A percentile compares a stretch with the other conserved stretches of the same genome.
Conservation (phyloP, 1,284 basidiomycete genomes). For the Ustilago loliicola region DNA sequence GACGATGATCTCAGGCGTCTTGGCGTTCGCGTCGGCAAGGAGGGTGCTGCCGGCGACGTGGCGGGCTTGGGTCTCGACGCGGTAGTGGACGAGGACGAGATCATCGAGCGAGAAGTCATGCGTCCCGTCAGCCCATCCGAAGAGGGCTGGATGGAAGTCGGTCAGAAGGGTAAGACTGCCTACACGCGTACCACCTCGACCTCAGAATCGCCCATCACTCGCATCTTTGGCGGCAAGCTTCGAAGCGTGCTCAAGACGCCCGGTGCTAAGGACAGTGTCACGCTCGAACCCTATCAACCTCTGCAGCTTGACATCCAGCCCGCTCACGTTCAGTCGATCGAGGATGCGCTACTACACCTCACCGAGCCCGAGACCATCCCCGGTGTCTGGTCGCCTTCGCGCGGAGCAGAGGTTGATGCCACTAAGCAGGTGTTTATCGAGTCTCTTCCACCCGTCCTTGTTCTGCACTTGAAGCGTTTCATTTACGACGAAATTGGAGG, state of each 20-base stretch:
- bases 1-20: slow-evolving; percentile 42
- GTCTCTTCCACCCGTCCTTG: slow-evolving; percentile 84
- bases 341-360: slow-evolving; percentile 85
- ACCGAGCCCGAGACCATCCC: slow-evolving; percentile 86
- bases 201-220: slow-evolving; percentile 86
- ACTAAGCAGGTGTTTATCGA: slow-evolving; percentile 91
- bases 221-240: slow-evolving; percentile 93
- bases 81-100: slow-evolving; percentile 72
- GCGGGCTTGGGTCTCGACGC: slow-evolving; percentile 27
- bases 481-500: slow-evolving; percentile 86
- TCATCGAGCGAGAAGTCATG: slow-evolving; percentile 72
- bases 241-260: slow-evolving; percentile 87
- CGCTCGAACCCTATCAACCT: slow-evolving; percentile 92
- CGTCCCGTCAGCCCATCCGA: slow-evolving; percentile 64
- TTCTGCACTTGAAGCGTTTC: slow-evolving; percentile 94
- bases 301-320: slow-evolving; percentile 85
- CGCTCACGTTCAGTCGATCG: slow-evolving; percentile 81
- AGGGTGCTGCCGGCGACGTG: slow-evolving; percentile 18
- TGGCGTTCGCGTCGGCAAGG: slow-evolving; percentile 33
- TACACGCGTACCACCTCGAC: slow-evolving; percentile 84
- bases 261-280: slow-evolving; percentile 84
- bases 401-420: slow-evolving; percentile 77
- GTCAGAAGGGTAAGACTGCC: slow-evolving; percentile 87
- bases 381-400: slow-evolving; percentile 74
- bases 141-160: slow-evolving; percentile 87